Evolutionary conservation across 1,284 basidiomycete genomes (phyloP), one percentile per base, ranked within the genome.

Genomic region (Kalmanozyma brasiliensis): DNA sequence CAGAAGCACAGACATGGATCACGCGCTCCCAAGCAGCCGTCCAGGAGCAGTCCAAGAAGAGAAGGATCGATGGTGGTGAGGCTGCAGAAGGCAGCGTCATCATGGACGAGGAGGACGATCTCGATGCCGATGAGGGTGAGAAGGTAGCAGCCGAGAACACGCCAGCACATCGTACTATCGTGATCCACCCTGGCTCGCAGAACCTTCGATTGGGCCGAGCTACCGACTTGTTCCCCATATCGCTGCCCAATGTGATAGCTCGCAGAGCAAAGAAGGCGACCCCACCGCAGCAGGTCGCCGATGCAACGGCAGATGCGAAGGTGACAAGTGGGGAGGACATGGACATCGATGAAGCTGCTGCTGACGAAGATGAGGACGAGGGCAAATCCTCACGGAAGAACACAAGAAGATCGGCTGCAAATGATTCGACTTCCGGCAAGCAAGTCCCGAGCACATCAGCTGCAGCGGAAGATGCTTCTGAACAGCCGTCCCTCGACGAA

Each of bases 111-210:
- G 60, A 71, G 14, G 65, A 65, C 23, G 62, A 59, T 38, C 60
- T 64, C 38, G 66, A 63, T 1, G 58, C 55, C 26, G 69, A 64
- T 3, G 58, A 63, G 8, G 68, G 52, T 9, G 64, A 69, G 20
- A 55, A 56, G 17, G 66, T 73, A 38, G 61, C 58, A 29, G 53
- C 47, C 13, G 61, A 67, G 29, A 55, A 69, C 41, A 58, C 62
- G 2, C 61, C 70, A 5, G 74, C 67, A 6, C 47, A 71, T 23
- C 62, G 44, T 47, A 86, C 84, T 20, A 83, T 99, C 56, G 90
- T 99, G 34, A 91, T 99, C 53, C 96, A 99, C 77, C 93, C 92
- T 2, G 96, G 96, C 22, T 94, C 94, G 2, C 87, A 91, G 24
- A 90, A 86, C 76, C 84, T 97, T 32, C 89, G 93, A 24, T 88